A percentile compares a stretch with the other conserved stretches of the same genome.
Conservation (phyloP, 2,329 filamentous ascomycete genomes). For the Nothopassalora personata region DNA sequence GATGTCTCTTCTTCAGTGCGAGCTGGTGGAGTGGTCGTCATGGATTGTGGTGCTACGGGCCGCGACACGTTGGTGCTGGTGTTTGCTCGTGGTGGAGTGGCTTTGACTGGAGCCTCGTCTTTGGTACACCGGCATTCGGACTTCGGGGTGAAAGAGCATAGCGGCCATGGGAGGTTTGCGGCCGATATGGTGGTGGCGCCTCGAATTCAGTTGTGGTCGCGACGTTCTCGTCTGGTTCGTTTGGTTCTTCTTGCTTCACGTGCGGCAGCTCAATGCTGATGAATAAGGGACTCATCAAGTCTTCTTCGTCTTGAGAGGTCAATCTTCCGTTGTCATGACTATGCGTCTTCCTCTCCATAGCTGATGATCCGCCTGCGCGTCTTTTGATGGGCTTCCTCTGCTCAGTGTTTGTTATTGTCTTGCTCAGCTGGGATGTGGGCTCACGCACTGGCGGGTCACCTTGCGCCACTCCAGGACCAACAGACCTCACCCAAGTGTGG, state of each 20-base stretch:
- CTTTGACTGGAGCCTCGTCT: neutral
- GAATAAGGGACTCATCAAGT: neutral
- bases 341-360: neutral
- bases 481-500: neutral
- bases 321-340: neutral
- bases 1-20: neutral
- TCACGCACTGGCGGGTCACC: neutral
- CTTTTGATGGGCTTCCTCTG: neutral
- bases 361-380: neutral
- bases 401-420: neutral
- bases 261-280: neutral
- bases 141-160: neutral
- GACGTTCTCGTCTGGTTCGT: neutral
- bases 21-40: neutral
- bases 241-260: neutral
- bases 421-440: neutral
- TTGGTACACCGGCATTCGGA: neutral
- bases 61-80: neutral
- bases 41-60: neutral
- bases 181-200: neutral
- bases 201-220: neutral
- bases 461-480: neutral
- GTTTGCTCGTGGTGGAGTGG: neutral
- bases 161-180: neutral
- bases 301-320: neutral